A percentile compares a stretch with the other conserved stretches of the same genome.
Evolutionary conservation across 257 asterid genomes (phyloP).

Genomic region (Capsicum baccatum): DNA sequence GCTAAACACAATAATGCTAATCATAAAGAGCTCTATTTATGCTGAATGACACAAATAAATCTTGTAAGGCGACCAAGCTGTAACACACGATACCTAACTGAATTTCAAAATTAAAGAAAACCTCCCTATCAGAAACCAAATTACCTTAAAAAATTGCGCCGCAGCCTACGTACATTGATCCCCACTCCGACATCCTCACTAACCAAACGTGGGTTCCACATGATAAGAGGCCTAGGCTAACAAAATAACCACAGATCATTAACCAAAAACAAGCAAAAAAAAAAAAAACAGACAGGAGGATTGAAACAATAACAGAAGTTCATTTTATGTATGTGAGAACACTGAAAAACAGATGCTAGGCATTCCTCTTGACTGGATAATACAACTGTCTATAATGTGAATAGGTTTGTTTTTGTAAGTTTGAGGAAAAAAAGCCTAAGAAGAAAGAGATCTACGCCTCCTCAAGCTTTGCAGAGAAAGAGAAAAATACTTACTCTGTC

Average conservation of each 20-base stretch:
- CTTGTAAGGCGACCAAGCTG: too few species aligned
- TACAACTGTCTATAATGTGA: background rate
- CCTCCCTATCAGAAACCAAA: background rate
- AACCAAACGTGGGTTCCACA: slow-evolving; percentile 98
- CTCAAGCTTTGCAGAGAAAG: background rate
- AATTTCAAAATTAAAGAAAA: too few species aligned
- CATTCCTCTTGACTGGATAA: background rate
- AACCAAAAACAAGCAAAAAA: background rate
- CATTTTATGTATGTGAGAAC: background rate
- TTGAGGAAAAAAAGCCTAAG: background rate
- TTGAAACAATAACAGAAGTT: background rate
- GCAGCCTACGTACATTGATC: slow-evolving; percentile 77
- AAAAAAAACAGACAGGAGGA: background rate
- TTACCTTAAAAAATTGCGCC: slow-evolving; percentile 80
- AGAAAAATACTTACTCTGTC: background rate
- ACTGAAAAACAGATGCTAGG: background rate
- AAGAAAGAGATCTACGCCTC: background rate
- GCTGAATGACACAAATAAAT: too few species aligned
- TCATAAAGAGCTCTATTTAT: too few species aligned
- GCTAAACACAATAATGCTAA: too few species aligned
- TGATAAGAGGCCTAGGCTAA: slow-evolving; percentile 99
- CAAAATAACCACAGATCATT: slow-evolving; percentile 43
- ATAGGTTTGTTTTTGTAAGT: background rate
- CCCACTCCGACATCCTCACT: slow-evolving; percentile 99
- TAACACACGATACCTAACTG: too few species aligned